These are phyloP conservation scores for Kwoniella dejecticola DNA, from an alignment of 768 basidiomycete species.

Conservation along the genomic window DNA sequence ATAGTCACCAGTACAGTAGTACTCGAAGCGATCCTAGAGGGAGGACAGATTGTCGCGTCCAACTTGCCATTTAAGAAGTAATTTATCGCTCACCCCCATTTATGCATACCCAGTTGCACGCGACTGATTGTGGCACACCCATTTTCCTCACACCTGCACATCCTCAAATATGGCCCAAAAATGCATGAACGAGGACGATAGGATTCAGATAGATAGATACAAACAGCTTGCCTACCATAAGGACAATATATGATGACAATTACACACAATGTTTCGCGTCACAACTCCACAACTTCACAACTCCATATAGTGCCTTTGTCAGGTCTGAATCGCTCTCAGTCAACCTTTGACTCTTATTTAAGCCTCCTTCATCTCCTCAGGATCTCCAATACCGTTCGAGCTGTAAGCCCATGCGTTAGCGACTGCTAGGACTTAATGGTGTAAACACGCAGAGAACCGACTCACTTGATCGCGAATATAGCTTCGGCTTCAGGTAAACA, in stretches of 20 bases:
- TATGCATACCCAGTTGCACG: neutral
- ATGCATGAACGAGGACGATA: too few species aligned
- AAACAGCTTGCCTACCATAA: too few species aligned
- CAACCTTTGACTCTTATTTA: neutral
- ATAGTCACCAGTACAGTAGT: too few species aligned
- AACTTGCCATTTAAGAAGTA: neutral
- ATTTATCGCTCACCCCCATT: conserved; percentile 3
- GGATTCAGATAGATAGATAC: too few species aligned
- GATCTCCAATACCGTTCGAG: conserved; percentile 86
- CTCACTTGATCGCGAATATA: conserved; percentile 77
- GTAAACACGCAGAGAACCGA: conserved; percentile 1
- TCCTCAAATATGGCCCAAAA: neutral
- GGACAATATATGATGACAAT: too few species aligned
- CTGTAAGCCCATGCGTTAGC: conserved; percentile 53
- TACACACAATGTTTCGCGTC: too few species aligned
- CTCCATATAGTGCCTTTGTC: neutral
- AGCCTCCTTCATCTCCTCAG: conserved; percentile 65
- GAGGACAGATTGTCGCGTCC: conserved; percentile 5
- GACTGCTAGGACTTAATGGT: too few species aligned
- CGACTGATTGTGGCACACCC: neutral
- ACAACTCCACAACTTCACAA: neutral
- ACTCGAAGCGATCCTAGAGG: too few species aligned
- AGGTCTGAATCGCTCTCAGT: too few species aligned
- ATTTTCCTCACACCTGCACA: neutral
- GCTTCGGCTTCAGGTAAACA: conserved; percentile 96